phyloP scores from a whole-genome alignment of 179 eudicot species.

The Monotropa hypopitys region DNA sequence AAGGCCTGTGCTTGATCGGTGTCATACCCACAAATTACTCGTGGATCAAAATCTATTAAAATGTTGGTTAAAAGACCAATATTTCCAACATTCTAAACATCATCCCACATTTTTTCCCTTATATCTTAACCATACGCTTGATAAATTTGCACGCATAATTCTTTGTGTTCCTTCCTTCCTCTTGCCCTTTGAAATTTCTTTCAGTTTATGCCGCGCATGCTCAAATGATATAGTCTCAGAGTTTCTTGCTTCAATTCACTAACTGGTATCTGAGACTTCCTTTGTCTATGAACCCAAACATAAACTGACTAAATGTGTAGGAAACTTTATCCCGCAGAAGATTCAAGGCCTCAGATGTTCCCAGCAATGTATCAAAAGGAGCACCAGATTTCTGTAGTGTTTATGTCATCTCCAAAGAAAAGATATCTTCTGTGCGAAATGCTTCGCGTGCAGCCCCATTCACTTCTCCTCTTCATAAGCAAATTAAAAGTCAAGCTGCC shows the following conservation, averaged over 20 bases:
- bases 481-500: constrained; percentile 23
- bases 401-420: constrained; percentile 70
- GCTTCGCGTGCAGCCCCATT: constrained; percentile 61
- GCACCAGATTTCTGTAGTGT: constrained; percentile 90
- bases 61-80: no score
- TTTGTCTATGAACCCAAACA: background rate
- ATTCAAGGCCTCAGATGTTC: constrained; percentile 31
- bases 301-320: background rate
- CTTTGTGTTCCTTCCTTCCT: background rate
- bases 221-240: background rate
- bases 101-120: background rate
- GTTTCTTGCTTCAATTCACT: background rate
- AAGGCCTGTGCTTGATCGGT: no score
- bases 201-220: background rate
- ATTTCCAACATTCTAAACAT: background rate
- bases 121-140: background rate
- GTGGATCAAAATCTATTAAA: no score
- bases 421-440: constrained; percentile 44
- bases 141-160: background rate
- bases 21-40: no score
- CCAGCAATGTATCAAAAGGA: constrained; percentile 38
- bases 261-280: background rate
- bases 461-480: constrained; percentile 38
- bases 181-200: background rate
- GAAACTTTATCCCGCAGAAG: constrained; percentile 13